Percentiles rank a stretch among this genome's conserved stretches.
These are phyloP conservation scores for Pochonia chlamydosporia DNA, from an alignment of 2,329 filamentous ascomycete genomes.

Conservation along the genomic window DNA sequence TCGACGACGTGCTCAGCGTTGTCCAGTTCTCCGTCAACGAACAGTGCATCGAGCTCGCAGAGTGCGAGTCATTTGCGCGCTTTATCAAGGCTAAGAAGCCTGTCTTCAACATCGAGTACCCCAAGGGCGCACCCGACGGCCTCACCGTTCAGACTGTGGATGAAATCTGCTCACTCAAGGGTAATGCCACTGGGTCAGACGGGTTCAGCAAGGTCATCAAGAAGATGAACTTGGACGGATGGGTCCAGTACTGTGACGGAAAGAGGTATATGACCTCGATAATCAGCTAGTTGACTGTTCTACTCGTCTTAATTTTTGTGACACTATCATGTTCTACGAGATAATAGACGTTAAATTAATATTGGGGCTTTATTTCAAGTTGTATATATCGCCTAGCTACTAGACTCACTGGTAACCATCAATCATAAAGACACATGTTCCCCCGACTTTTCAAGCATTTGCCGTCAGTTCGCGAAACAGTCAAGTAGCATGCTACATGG, in stretches of 20 bases:
- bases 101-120: slow-evolving; percentile 71
- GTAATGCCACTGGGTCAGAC: slow-evolving; percentile 32
- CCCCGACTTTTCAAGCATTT: too few species aligned
- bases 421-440: too few species aligned
- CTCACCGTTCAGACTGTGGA: not conserved
- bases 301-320: too few species aligned
- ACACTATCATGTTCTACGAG: too few species aligned
- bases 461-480: too few species aligned
- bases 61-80: slow-evolving; percentile 51
- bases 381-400: too few species aligned
- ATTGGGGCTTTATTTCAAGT: too few species aligned
- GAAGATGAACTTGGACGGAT: slow-evolving; percentile 57
- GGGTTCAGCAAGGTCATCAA: slow-evolving; percentile 62
- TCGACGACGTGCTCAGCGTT: slow-evolving; percentile 37
- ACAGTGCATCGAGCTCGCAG: slow-evolving; percentile 55
- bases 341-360: too few species aligned
- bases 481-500: too few species aligned
- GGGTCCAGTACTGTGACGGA: slow-evolving; percentile 51
- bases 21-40: slow-evolving; percentile 67
- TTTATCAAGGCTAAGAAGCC: slow-evolving; percentile 59
- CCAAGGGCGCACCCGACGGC: slow-evolving; percentile 27
- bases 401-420: too few species aligned
- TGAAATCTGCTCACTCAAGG: slow-evolving; percentile 32
- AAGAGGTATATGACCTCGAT: slow-evolving; percentile 14
- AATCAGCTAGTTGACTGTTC: not conserved